Percentiles rank a stretch among this genome's conserved stretches.
These are phyloP conservation scores for Aspergillus eucalypticola DNA, from an alignment of 2,329 filamentous ascomycete species.

Conservation along the genomic window DNA sequence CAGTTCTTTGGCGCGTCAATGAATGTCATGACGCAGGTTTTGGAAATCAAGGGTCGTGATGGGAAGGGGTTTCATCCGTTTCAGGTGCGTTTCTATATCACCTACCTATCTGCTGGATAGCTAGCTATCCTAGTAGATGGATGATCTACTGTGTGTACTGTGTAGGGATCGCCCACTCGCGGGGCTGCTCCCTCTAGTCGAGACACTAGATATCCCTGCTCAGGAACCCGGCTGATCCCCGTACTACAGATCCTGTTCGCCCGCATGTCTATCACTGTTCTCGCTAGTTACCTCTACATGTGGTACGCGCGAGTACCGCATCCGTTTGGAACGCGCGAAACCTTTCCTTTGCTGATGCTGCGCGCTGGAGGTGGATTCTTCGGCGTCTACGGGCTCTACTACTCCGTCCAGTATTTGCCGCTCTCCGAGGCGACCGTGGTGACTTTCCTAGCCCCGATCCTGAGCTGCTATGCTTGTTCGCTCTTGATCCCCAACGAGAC, in stretches of 20 bases:
- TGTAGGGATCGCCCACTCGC: background rate
- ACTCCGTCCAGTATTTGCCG: constrained; percentile 74
- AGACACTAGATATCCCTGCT: background rate
- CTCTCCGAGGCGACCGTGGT: constrained; percentile 87
- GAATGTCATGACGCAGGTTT: constrained; percentile 76
- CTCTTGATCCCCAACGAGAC: constrained; percentile 69
- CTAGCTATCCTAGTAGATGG: background rate
- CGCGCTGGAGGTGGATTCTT: constrained; percentile 73
- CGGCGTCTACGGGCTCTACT: constrained; percentile 78
- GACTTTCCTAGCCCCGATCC: constrained; percentile 78
- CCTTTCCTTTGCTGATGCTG: constrained; percentile 67
- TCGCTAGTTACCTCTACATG: constrained; percentile 71
- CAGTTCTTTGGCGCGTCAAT: constrained; percentile 83
- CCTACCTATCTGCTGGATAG: background rate
- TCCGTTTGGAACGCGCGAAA: constrained; percentile 66
- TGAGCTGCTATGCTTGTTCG: constrained; percentile 79
- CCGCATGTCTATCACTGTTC: constrained; percentile 72
- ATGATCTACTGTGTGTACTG: background rate
- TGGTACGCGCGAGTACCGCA: constrained; percentile 66
- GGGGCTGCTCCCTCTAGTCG: background rate
- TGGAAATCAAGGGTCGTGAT: constrained; percentile 68
- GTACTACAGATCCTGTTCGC: constrained; percentile 66
- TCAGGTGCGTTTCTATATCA: constrained; percentile 50
- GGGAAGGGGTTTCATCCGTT: constrained; percentile 76
- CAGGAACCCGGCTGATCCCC: background rate